A percentile compares a stretch with the other conserved stretches of the same genome.
Evolutionary conservation across 176 grass and related monocot species (phyloP).

Genomic region (Zoysia pacifica): DNA sequence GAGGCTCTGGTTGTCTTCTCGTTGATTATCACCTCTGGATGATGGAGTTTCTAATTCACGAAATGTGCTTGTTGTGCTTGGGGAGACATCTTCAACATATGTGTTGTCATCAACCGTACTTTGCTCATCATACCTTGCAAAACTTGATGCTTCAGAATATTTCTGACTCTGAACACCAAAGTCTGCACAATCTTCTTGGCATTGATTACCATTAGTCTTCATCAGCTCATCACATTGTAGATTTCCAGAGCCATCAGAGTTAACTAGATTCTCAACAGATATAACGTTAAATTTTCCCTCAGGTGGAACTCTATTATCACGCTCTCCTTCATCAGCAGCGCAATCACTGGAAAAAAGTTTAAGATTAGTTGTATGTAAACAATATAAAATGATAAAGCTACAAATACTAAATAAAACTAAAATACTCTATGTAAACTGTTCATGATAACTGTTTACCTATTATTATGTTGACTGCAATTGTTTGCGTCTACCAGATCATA

Average conservation of each 20-base stretch:
- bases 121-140: conserved; percentile 38
- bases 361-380: conserved; percentile 20
- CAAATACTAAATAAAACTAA: conserved; percentile 7
- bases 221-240: conserved; percentile 25
- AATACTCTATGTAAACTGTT: conserved; percentile 8
- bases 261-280: conserved; percentile 33
- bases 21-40: conserved; percentile 52
- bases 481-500: conserved; percentile 28
- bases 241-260: conserved; percentile 38
- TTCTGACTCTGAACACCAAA: conserved; percentile 35
- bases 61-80: conserved; percentile 47
- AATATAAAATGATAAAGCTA: conserved; percentile 20
- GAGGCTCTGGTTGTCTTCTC: conserved; percentile 67
- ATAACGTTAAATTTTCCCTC: conserved; percentile 39
- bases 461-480: conserved; percentile 36
- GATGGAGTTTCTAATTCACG: conserved; percentile 48
- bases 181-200: conserved; percentile 35
- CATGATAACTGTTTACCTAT: conserved; percentile 39
- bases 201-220: conserved; percentile 24
- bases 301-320: conserved; percentile 24
- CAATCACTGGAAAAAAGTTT: conserved; percentile 33
- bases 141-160: conserved; percentile 45
- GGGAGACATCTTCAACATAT: conserved; percentile 53
- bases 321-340: conserved; percentile 29
- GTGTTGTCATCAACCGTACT: conserved; percentile 38